Percentiles rank a stretch among this genome's conserved stretches.
phyloP scores from a whole-genome alignment of 352 stramenopile species.

The Phytopythium cucurbitacearum region DNA sequence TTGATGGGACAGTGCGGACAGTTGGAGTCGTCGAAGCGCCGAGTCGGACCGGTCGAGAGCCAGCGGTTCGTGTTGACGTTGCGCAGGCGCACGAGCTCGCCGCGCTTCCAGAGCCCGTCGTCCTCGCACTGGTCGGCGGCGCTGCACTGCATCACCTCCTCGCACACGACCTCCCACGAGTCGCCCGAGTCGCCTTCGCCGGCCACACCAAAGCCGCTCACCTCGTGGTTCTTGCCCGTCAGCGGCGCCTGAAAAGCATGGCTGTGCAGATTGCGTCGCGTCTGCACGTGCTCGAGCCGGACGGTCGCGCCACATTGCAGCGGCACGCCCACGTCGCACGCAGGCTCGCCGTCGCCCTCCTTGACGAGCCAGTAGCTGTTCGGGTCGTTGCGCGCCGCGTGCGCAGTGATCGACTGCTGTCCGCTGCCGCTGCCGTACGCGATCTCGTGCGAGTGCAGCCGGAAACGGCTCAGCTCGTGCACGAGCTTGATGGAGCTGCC shows the following conservation, averaged over 20 bases:
- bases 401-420: slow-evolving; percentile 77
- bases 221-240: slow-evolving; percentile 51
- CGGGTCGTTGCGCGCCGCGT: slow-evolving; percentile 66
- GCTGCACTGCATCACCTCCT: slow-evolving; percentile 70
- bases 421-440: slow-evolving; percentile 69
- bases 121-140: slow-evolving; percentile 63
- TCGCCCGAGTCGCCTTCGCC: slow-evolving; percentile 69
- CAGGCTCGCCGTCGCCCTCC: slow-evolving; percentile 45
- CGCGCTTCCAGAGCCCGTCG: slow-evolving; percentile 71
- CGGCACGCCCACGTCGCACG: slow-evolving; percentile 45
- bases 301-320: slow-evolving; percentile 62
- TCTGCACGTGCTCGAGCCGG: slow-evolving; percentile 71
- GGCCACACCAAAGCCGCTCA: slow-evolving; percentile 77
- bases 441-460: slow-evolving; percentile 83
- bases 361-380: slow-evolving; percentile 89
- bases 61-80: slow-evolving; percentile 46
- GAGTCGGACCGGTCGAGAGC: slow-evolving; percentile 39
- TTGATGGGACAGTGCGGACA: slow-evolving; percentile 82
- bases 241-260: slow-evolving; percentile 71
- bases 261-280: slow-evolving; percentile 76
- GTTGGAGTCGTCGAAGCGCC: slow-evolving; percentile 76
- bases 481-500: slow-evolving; percentile 84
- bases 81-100: slow-evolving; percentile 65
- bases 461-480: slow-evolving; percentile 66
- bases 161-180: slow-evolving; percentile 75